Evolutionary conservation across 1,139 yeast genomes (phyloP).

Genomic region (Meyerozyma smithsonii): DNA sequence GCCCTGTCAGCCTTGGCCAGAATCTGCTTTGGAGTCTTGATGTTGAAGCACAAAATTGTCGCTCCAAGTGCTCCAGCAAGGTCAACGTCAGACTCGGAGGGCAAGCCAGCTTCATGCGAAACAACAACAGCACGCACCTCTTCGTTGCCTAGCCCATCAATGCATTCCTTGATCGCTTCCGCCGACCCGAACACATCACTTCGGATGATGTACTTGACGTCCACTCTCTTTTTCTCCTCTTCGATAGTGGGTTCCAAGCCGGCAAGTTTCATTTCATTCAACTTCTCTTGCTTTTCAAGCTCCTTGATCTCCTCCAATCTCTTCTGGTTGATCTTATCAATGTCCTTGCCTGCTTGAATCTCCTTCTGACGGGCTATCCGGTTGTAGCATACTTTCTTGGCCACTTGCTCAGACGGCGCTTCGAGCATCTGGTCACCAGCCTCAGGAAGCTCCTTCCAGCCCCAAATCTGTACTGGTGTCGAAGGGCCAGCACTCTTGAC

Average conservation of each 20-base stretch:
- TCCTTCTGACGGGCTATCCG: conserved; percentile 54
- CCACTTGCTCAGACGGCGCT: conserved; percentile 67
- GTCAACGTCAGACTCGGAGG: conserved; percentile 77
- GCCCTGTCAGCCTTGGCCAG: conserved; percentile 53
- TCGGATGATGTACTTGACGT: conserved; percentile 65
- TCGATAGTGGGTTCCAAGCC: conserved; percentile 50
- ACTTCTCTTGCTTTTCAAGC: conserved; percentile 45
- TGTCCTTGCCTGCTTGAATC: conserved; percentile 59
- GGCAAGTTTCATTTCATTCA: conserved; percentile 51
- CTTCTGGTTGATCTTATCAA: conserved; percentile 64
- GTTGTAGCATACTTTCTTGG: conserved; percentile 69
- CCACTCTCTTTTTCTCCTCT: conserved; percentile 18
- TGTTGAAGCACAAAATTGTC: conserved; percentile 72
- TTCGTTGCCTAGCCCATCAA: conserved; percentile 77
- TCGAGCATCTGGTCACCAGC: conserved; percentile 86
- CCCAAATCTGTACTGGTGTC: conserved; percentile 85
- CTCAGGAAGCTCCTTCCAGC: conserved; percentile 92
- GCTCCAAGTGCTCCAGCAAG: conserved; percentile 78
- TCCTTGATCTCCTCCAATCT: conserved; percentile 44
- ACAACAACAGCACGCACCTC: conserved; percentile 70
- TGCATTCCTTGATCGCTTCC: conserved; percentile 65
- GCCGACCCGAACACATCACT: conserved; percentile 82
- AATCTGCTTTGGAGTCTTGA: conserved; percentile 64
- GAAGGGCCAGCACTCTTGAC: conserved; percentile 78
- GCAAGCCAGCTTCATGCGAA: conserved; percentile 76